Conservation (phyloP, 805 yeast species). For the Phaffomyces opuntiae region DNA sequence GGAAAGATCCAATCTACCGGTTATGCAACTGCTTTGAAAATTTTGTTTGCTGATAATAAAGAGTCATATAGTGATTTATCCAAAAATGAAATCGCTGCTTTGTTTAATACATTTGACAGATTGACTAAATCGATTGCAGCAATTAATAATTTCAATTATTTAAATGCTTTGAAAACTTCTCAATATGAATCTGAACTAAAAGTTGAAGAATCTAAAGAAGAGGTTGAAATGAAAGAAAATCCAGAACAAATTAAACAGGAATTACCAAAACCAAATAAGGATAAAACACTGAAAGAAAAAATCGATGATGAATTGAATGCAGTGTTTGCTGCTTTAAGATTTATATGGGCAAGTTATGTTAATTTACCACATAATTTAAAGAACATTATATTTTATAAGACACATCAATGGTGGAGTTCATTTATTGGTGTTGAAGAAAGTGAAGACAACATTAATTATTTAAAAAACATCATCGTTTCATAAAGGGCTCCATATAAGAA, state of each 20-base stretch:
- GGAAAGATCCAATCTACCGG: slow-evolving; percentile 97
- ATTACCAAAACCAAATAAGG: background rate
- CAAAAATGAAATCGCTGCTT: slow-evolving; percentile 80
- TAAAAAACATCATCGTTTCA: slow-evolving; percentile 14
- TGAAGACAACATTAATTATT: slow-evolving; percentile 14
- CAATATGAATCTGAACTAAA: background rate
- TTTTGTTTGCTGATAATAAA: slow-evolving; percentile 62
- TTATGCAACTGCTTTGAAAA: slow-evolving; percentile 91
- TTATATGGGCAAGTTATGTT: slow-evolving; percentile 58
- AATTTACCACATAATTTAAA: slow-evolving; percentile 61
- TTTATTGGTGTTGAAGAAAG: slow-evolving; percentile 54
- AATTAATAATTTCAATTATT: slow-evolving; percentile 58
- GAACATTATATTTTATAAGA: slow-evolving; percentile 39
- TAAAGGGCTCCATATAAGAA: background rate
- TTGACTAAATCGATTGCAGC: slow-evolving; percentile 78
- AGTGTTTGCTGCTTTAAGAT: slow-evolving; percentile 53
- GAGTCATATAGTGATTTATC: slow-evolving; percentile 49
- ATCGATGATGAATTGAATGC: slow-evolving; percentile 44
- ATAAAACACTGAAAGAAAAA: slow-evolving; percentile 29
- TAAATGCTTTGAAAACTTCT: slow-evolving; percentile 29
- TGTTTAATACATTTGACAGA: slow-evolving; percentile 88
- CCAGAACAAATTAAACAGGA: background rate
- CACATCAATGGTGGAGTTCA: slow-evolving; percentile 60
- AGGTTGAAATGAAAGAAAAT: background rate
- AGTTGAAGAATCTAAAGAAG: slow-evolving; percentile 7